A percentile compares a stretch with the other conserved stretches of the same genome.
phyloP scores from a whole-genome alignment of 2,329 filamentous ascomycete species.

The Drechslerella dactyloides region DNA sequence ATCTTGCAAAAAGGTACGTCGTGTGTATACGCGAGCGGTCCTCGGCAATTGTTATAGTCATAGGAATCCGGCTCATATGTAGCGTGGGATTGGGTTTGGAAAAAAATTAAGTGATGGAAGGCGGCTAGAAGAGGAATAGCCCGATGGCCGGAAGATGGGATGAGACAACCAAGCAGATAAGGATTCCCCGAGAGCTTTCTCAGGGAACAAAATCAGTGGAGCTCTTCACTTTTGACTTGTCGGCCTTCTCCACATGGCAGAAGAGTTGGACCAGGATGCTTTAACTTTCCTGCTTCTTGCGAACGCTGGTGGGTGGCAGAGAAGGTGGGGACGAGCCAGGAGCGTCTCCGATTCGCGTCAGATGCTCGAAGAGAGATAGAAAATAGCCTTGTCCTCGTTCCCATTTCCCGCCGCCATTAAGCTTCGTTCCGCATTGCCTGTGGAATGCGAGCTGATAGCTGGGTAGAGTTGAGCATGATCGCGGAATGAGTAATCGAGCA shows the following conservation, averaged over 20 bases:
- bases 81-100: not conserved
- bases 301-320: conserved; percentile 23
- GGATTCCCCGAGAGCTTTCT: conserved; percentile 16
- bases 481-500: not conserved
- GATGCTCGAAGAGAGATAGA: conserved; percentile 15
- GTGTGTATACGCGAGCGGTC: not conserved
- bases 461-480: no score
- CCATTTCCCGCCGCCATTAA: conserved; percentile 3
- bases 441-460: not conserved
- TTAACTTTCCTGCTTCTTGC: conserved; percentile 32
- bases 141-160: conserved; percentile 49
- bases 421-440: conserved; percentile 16
- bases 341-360: conserved; percentile 51
- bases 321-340: conserved; percentile 36
- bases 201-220: conserved; percentile 25
- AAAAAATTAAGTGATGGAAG: conserved; percentile 12
- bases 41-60: not conserved
- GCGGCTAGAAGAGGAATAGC: conserved; percentile 40
- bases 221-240: conserved; percentile 44
- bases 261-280: conserved; percentile 14
- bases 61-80: not conserved
- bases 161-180: conserved; percentile 51
- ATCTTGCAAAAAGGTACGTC: not conserved
- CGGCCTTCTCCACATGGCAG: conserved; percentile 46
- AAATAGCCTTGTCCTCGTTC: conserved; percentile 19